Conservation (phyloP, 192 early-diverging fungal genomes). For the Chytriomyces confervae region DNA sequence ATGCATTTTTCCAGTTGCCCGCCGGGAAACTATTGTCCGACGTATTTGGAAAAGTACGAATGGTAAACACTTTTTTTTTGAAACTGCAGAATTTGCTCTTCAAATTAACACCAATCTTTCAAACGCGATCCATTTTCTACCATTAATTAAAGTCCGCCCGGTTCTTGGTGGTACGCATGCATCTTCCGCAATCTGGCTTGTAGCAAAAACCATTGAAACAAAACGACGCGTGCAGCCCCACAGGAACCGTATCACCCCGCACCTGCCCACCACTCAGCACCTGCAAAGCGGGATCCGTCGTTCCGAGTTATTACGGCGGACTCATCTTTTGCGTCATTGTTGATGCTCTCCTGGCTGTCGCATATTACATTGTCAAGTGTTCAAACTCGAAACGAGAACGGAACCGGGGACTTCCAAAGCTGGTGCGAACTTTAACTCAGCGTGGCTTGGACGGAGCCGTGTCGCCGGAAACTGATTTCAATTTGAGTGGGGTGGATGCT, state of each 20-base stretch:
- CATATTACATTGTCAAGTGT: neutral
- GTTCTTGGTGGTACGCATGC: neutral
- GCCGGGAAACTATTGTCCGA: neutral
- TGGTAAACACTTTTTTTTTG: too few relatives aligned
- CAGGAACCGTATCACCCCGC: slow-evolving; percentile 13
- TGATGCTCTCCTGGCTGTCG: slow-evolving; percentile 12
- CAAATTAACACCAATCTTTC: too few relatives aligned
- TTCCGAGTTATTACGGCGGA: slow-evolving; percentile 28
- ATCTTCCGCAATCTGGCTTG: neutral
- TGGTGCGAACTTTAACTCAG: too few relatives aligned
- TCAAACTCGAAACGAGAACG: too few relatives aligned
- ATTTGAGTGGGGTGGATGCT: too few relatives aligned
- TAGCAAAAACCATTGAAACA: neutral
- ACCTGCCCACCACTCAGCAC: slow-evolving; percentile 23
- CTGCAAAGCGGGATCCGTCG: slow-evolving; percentile 11
- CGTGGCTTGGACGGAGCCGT: too few relatives aligned
- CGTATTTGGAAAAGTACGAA: too few relatives aligned
- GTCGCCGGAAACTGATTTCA: too few relatives aligned
- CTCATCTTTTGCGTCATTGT: slow-evolving; percentile 23
- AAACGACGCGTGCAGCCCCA: neutral
- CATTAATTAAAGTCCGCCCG: slow-evolving; percentile 7
- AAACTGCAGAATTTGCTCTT: too few relatives aligned
- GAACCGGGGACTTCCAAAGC: too few relatives aligned
- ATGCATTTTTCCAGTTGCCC: neutral
- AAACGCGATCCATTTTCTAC: too few relatives aligned